Conservation (phyloP, 2,329 filamentous ascomycete genomes). For the Cryphonectria parasitica region DNA sequence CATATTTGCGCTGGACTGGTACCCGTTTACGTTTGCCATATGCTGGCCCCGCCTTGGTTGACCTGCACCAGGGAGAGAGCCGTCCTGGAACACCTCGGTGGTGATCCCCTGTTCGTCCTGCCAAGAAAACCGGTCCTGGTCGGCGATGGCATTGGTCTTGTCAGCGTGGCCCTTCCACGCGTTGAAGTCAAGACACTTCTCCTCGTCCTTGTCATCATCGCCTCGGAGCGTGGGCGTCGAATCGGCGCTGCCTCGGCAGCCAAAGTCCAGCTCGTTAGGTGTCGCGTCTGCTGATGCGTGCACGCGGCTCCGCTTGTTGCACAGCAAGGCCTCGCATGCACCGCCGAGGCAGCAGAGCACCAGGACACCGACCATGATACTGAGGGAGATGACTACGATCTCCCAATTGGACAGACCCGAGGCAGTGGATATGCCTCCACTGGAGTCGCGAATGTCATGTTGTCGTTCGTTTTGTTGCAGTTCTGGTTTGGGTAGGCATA, state of each 20-base stretch:
- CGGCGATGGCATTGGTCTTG: background rate
- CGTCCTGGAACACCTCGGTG: conserved; percentile 19
- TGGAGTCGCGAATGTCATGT: background rate
- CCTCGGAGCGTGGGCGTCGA: background rate
- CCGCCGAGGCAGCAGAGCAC: conserved; percentile 22
- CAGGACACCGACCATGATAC: conserved; percentile 16
- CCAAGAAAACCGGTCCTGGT: conserved; percentile 21
- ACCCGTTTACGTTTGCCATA: background rate
- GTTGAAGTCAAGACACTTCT: background rate
- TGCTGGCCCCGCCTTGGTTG: background rate
- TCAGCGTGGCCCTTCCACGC: background rate
- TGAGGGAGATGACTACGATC: conserved; percentile 9
- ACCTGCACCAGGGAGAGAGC: conserved; percentile 11
- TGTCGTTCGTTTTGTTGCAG: background rate
- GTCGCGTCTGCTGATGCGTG: background rate
- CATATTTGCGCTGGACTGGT: background rate
- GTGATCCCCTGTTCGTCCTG: conserved; percentile 18
- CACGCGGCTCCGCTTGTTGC: conserved; percentile 14
- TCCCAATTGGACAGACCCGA: conserved; percentile 9
- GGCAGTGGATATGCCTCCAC: background rate
- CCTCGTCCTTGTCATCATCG: background rate
- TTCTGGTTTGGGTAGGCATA: background rate
- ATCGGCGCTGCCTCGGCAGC: background rate
- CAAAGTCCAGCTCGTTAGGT: background rate
- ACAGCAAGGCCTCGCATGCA: conserved; percentile 19